A percentile compares a stretch with the other conserved stretches of the same genome.
Conservation (phyloP, 2,329 filamentous ascomycete species). For the Cercospora nicotianae region DNA sequence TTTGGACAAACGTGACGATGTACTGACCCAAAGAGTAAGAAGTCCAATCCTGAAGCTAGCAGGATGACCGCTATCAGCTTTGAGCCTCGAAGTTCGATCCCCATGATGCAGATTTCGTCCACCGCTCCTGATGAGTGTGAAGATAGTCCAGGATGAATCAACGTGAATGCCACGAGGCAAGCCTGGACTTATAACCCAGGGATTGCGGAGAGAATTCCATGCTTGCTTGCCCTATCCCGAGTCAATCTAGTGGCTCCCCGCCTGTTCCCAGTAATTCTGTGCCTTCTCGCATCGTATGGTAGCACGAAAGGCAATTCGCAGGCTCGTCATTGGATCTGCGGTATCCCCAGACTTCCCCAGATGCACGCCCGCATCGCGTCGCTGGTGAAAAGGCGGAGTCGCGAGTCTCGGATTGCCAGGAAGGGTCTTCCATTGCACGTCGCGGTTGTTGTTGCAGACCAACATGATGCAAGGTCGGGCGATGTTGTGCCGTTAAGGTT, state of each 20-base stretch:
- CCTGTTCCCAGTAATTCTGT: background rate
- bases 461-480: background rate
- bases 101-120: slow-evolving; percentile 9
- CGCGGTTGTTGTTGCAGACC: slow-evolving; percentile 3
- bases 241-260: background rate
- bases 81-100: slow-evolving; percentile 29
- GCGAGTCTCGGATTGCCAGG: background rate
- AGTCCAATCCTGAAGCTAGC: slow-evolving; percentile 33
- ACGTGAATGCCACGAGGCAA: slow-evolving; percentile 11
- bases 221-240: background rate
- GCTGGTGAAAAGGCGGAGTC: background rate
- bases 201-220: background rate
- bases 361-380: background rate
- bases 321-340: slow-evolving; percentile 3
- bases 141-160: background rate
- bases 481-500: background rate
- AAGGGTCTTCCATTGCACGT: background rate
- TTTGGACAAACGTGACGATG: background rate
- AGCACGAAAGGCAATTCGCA: background rate
- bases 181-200: slow-evolving; percentile 1
- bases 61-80: slow-evolving; percentile 34
- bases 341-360: slow-evolving; percentile 4
- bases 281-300: slow-evolving; percentile 3
- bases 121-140: background rate
- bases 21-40: slow-evolving; percentile 31